Evolutionary conservation across 345 rosid genomes (phyloP).

Genomic region (Raphanus sativus): DNA sequence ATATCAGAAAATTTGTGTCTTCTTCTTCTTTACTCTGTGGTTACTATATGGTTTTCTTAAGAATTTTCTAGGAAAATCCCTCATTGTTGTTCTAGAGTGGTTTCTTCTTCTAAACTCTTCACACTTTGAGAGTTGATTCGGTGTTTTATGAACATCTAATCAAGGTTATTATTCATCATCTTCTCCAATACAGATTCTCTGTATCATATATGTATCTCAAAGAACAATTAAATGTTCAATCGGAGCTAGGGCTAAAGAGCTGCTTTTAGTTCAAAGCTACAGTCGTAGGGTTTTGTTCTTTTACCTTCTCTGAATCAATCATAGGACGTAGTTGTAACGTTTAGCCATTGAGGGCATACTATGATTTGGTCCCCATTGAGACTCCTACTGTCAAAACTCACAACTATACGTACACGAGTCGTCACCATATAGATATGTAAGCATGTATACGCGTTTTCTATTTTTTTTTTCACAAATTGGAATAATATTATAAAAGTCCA

Average conservation of each 20-base stretch:
- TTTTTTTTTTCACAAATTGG: too few species aligned
- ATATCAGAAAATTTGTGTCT: too few species aligned
- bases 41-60: too few species aligned
- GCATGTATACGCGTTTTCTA: conserved; percentile 3
- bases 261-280: conserved; percentile 25
- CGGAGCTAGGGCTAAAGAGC: conserved; percentile 31
- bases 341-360: conserved; percentile 32
- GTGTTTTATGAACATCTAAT: too few species aligned
- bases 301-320: conserved; percentile 19
- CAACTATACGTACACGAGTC: not conserved
- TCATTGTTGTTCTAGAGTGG: too few species aligned
- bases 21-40: too few species aligned
- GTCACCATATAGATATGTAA: conserved; percentile 20
- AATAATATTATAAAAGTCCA: too few species aligned
- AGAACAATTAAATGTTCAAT: conserved; percentile 22
- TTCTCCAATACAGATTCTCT: too few species aligned
- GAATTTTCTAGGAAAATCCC: too few species aligned
- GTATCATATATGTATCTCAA: not conserved
- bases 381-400: conserved; percentile 12
- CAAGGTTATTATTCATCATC: too few species aligned
- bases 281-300: conserved; percentile 27
- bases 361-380: conserved; percentile 33
- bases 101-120: too few species aligned
- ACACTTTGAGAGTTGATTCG: too few species aligned
- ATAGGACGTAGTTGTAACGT: conserved; percentile 27